Base-by-base conservation (phyloP, 495 filamentous ascomycete species). In the Aspergillus hancockii region DNA sequence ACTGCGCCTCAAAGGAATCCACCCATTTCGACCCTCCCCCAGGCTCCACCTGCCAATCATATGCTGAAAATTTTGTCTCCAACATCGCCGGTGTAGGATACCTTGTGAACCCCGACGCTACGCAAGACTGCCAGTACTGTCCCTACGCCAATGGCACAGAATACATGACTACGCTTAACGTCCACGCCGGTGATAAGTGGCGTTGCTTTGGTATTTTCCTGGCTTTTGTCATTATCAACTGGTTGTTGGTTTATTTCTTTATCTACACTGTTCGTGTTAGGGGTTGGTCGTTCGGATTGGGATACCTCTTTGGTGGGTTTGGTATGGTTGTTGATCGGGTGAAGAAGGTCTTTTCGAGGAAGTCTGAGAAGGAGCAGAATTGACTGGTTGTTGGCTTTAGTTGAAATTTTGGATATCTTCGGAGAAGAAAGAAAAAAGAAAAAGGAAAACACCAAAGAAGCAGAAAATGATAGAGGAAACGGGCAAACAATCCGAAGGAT, bases 171-270 rank as follows among this genome's bases (percentile, higher is more conserved):
- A 83, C 79, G 0, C 67, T 95, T 46, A 91, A 92, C 61, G 82
- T 95, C 43, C 61, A 81, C n/a, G 73, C 76, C 1, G 71, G 68
- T 21, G 79, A 88, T 31, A 88, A 89, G 76, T 91, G 89, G 89
- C 67, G 81, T 46, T 82, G 91, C 67, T 90, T 92, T 65, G 91
- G 89, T 2, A 88, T 93, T 55, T 92, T 92, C 77, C 53, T 90
- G 34, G 84, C 81, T 1, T 93, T 92, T 71, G 87, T 87, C 30
- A 78, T 92, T 21, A 85, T 83, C 54, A 93, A 93, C 65, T 93
- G 88, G 86, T 67, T 75, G 40, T 78, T 93, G 47, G 88, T 95
- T 0, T 93, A 92, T 71, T 93, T 95, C 77, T 91, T 95, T 60
- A 83, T 93, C 54, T 94, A 90, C 69, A 88, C 88, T 1, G 84